Percentiles rank a stretch among this genome's conserved stretches.
These are phyloP conservation scores for Sedum album DNA, from an alignment of 164 flowering plant genomes.

Conservation along the genomic window DNA sequence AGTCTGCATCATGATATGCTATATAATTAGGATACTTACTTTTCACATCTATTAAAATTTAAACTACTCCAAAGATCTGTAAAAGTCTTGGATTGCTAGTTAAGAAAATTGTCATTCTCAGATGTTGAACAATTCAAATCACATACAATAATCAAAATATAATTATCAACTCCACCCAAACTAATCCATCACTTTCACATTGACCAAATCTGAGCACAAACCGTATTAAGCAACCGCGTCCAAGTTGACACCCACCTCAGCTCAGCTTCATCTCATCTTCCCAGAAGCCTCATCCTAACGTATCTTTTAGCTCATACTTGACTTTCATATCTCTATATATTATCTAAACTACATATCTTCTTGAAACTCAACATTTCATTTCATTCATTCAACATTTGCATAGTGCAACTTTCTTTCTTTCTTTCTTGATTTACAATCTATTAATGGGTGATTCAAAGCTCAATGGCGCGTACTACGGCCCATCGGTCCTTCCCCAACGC, in stretches of 20 bases:
- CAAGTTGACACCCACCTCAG: neutral
- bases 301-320: neutral
- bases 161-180: neutral
- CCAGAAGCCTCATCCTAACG: neutral
- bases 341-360: neutral
- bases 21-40: no score
- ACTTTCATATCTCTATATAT: neutral
- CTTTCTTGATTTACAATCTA: no score
- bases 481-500: neutral
- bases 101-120: no score
- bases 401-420: no score
- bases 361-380: neutral
- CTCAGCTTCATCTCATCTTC: slow-evolving; percentile 1
- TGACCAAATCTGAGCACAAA: neutral
- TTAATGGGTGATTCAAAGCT: slow-evolving; percentile 3
- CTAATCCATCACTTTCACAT: slow-evolving; percentile 1
- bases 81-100: no score
- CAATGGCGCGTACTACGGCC: slow-evolving; percentile 7
- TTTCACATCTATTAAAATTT: no score
- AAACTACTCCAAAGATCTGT: no score
- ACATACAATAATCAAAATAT: neutral
- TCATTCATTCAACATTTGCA: neutral
- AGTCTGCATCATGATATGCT: neutral
- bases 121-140: no score
- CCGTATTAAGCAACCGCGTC: slow-evolving; percentile 3